These are phyloP conservation scores for Lecanoromycetidae sp. DNA, from an alignment of 2,329 filamentous ascomycete genomes.

Conservation along the genomic window DNA sequence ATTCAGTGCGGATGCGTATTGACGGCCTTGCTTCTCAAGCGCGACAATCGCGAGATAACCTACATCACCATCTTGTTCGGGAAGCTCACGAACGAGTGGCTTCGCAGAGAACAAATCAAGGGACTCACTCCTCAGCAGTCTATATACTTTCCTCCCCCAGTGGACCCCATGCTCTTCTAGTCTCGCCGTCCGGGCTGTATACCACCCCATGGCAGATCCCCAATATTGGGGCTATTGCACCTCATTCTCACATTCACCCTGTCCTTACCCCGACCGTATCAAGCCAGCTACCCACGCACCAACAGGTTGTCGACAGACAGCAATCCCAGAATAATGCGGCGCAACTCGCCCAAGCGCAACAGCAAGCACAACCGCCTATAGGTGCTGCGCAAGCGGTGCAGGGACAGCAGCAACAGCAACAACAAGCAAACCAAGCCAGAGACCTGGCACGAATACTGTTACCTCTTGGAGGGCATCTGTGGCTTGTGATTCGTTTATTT, in stretches of 20 bases:
- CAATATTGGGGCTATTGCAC: not conserved
- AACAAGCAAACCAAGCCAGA: constrained; percentile 20
- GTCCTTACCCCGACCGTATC: constrained; percentile 10
- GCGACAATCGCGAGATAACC: constrained; percentile 6
- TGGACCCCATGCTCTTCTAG: constrained; percentile 35
- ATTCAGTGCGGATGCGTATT: not conserved
- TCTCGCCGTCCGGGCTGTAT: constrained; percentile 28
- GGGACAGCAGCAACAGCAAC: constrained; percentile 13
- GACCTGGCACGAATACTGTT: constrained; percentile 17
- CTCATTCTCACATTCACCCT: not conserved
- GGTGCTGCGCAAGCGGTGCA: constrained; percentile 14
- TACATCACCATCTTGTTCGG: not conserved
- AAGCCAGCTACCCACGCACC: not conserved
- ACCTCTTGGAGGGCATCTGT: constrained; percentile 27
- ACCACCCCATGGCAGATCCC: constrained; percentile 14
- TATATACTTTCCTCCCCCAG: constrained; percentile 35
- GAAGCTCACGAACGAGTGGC: constrained; percentile 13
- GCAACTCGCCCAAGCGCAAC: constrained; percentile 3
- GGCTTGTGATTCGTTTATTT: constrained; percentile 47
- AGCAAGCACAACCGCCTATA: constrained; percentile 3
- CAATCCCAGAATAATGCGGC: not conserved
- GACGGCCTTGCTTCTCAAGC: constrained; percentile 4
- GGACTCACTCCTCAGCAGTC: constrained; percentile 20
- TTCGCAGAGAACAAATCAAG: constrained; percentile 8
- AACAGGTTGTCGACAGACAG: constrained; percentile 1